These are phyloP conservation scores for Pichia exigua DNA, from an alignment of 805 yeast species.

Conservation along the genomic window DNA sequence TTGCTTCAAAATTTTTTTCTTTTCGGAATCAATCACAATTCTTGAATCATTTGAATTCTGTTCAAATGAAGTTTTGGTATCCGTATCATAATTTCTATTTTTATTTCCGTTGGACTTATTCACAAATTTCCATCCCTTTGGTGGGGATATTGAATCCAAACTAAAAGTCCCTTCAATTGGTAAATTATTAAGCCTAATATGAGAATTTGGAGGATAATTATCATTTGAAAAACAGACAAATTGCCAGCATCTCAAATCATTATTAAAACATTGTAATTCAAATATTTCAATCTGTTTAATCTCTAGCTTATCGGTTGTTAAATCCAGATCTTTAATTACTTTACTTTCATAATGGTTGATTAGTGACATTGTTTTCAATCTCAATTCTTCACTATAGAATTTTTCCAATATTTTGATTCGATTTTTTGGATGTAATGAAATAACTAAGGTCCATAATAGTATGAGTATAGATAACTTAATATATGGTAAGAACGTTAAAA, in stretches of 20 bases:
- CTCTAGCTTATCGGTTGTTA: constrained; percentile 26
- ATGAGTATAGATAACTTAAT: constrained; percentile 29
- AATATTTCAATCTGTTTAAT: constrained; percentile 52
- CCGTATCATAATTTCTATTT: background rate
- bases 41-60: background rate
- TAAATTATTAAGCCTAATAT: constrained; percentile 26
- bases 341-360: constrained; percentile 43
- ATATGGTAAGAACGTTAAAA: constrained; percentile 19
- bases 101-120: background rate
- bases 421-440: constrained; percentile 46
- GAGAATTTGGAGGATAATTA: constrained; percentile 44
- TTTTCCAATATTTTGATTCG: constrained; percentile 39
- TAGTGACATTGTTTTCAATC: constrained; percentile 40
- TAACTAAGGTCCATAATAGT: constrained; percentile 42
- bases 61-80: background rate
- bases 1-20: constrained; percentile 4
- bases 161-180: constrained; percentile 23
- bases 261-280: constrained; percentile 54
- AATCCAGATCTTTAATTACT: constrained; percentile 32
- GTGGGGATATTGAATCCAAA: constrained; percentile 43
- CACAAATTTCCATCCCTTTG: constrained; percentile 49
- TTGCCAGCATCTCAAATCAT: constrained; percentile 51
- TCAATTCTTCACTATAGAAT: constrained; percentile 57
- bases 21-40: constrained; percentile 5
- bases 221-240: constrained; percentile 50